These are phyloP conservation scores for Termitomyces sp. DNA, from an alignment of 768 basidiomycete genomes.

Conservation along the genomic window DNA sequence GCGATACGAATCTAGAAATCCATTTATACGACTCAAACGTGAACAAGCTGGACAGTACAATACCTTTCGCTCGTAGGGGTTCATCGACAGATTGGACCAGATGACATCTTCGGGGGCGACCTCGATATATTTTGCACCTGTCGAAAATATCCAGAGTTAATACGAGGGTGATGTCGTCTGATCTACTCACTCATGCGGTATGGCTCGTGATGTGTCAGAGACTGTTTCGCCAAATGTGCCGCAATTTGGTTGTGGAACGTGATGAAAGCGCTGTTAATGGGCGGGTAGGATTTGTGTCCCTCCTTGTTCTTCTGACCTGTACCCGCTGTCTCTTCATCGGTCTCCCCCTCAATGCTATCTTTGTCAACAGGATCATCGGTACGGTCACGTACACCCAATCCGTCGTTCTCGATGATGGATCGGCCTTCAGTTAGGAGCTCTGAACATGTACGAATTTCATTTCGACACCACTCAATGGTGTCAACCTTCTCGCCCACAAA, in stretches of 20 bases:
- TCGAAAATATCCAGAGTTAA: not conserved
- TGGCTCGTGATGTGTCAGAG: slow-evolving; percentile 72
- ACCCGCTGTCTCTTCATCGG: slow-evolving; percentile 1
- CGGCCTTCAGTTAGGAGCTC: slow-evolving; percentile 47
- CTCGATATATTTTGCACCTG: slow-evolving; percentile 64
- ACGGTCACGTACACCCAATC: slow-evolving; percentile 17
- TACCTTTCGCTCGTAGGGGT: slow-evolving; percentile 79
- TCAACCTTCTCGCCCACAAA: slow-evolving; percentile 87
- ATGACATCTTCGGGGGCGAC: slow-evolving; percentile 86
- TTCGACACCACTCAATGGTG: slow-evolving; percentile 83
- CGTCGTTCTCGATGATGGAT: slow-evolving; percentile 24
- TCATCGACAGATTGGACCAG: slow-evolving; percentile 86
- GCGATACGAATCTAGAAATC: slow-evolving; percentile 40
- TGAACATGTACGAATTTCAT: slow-evolving; percentile 60
- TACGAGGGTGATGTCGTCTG: not conserved
- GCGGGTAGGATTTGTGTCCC: slow-evolving; percentile 38
- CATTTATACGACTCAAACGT: not conserved
- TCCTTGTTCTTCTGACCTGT: slow-evolving; percentile 4
- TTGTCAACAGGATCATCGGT: slow-evolving; percentile 4
- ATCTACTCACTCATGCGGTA: slow-evolving; percentile 61
- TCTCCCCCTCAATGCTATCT: slow-evolving; percentile 6
- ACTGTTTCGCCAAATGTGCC: slow-evolving; percentile 81
- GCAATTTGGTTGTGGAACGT: slow-evolving; percentile 91
- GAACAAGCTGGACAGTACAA: not conserved
- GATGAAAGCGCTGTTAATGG: slow-evolving; percentile 73